Percentiles rank a stretch among this genome's conserved stretches.
Evolutionary conservation across 441 rosid species (phyloP).

Genomic region (Populus hybrid): DNA sequence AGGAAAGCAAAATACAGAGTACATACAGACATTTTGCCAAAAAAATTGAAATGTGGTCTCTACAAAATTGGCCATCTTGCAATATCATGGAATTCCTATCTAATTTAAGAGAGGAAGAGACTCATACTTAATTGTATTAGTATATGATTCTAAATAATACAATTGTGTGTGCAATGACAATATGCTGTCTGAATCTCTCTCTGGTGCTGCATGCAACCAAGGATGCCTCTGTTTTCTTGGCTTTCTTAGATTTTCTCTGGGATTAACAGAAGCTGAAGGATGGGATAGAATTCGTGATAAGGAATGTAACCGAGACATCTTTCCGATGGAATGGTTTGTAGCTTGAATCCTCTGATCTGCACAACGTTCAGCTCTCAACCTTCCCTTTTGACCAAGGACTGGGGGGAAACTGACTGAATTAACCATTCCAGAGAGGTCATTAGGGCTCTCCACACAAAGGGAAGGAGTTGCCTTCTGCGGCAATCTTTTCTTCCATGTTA

Average conservation of each 20-base stretch:
- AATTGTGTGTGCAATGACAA: constrained; percentile 55
- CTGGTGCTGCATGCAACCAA: constrained; percentile 47
- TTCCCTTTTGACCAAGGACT: constrained; percentile 19
- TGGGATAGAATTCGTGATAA: constrained; percentile 36
- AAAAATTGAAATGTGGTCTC: constrained; percentile 5
- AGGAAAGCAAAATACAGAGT: neutral
- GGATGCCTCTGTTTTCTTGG: constrained; percentile 20
- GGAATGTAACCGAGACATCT: constrained; percentile 44
- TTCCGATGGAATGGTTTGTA: constrained; percentile 25
- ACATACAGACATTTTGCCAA: neutral
- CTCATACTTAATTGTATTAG: constrained; percentile 15
- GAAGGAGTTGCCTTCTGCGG: constrained; percentile 24
- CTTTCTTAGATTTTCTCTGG: constrained; percentile 19
- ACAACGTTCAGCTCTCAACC: constrained; percentile 40
- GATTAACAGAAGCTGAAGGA: constrained; percentile 21
- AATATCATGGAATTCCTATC: constrained; percentile 5
- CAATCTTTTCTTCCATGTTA: constrained; percentile 43
- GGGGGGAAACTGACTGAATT: constrained; percentile 43
- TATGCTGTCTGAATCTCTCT: constrained; percentile 39
- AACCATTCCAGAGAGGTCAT: constrained; percentile 14
- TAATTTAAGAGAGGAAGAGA: neutral
- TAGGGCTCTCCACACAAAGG: constrained; percentile 18
- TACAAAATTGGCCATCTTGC: constrained; percentile 17
- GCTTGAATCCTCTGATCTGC: constrained; percentile 22
- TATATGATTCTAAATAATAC: constrained; percentile 17